These are phyloP conservation scores for Sporisorium scitamineum DNA, from an alignment of 1,284 basidiomycete species.

Conservation along the genomic window DNA sequence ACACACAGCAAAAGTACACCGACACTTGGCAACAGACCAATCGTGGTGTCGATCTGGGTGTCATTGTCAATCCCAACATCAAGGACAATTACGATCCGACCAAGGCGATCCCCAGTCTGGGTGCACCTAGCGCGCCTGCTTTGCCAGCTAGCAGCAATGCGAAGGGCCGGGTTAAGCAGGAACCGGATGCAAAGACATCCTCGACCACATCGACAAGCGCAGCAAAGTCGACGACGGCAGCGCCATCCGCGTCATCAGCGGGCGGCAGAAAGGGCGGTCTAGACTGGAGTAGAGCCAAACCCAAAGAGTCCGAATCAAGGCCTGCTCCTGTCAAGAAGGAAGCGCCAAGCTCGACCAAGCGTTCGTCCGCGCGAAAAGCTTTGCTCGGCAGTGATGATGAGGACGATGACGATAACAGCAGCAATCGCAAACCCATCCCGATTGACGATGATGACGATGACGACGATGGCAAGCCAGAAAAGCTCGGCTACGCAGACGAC, in stretches of 20 bases:
- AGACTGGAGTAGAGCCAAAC: slow-evolving; percentile 49
- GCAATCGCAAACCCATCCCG: slow-evolving; percentile 13
- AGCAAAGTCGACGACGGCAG: slow-evolving; percentile 14
- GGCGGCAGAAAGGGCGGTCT: slow-evolving; percentile 27
- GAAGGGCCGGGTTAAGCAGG: slow-evolving; percentile 24
- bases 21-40: slow-evolving; percentile 47
- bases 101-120: slow-evolving; percentile 35
- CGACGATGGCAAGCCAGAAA: slow-evolving; percentile 38
- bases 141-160: slow-evolving; percentile 12
- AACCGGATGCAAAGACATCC: slow-evolving; percentile 12
- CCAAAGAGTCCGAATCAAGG: slow-evolving; percentile 25
- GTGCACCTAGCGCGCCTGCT: slow-evolving; percentile 30
- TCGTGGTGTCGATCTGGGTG: slow-evolving; percentile 50
- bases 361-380: slow-evolving; percentile 22
- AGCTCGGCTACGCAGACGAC: slow-evolving; percentile 43
- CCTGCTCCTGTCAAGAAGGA: slow-evolving; percentile 23
- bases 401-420: slow-evolving; percentile 34
- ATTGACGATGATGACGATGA: slow-evolving; percentile 35
- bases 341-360: slow-evolving; percentile 14
- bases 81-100: slow-evolving; percentile 46
- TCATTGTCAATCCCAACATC: slow-evolving; percentile 35
- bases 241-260: slow-evolving; percentile 7
- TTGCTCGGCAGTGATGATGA: slow-evolving; percentile 51
- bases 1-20: slow-evolving; percentile 45
- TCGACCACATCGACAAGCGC: slow-evolving; percentile 3